phyloP scores from a whole-genome alignment of 805 yeast species.

The Saccharomycopsis schoenii region DNA sequence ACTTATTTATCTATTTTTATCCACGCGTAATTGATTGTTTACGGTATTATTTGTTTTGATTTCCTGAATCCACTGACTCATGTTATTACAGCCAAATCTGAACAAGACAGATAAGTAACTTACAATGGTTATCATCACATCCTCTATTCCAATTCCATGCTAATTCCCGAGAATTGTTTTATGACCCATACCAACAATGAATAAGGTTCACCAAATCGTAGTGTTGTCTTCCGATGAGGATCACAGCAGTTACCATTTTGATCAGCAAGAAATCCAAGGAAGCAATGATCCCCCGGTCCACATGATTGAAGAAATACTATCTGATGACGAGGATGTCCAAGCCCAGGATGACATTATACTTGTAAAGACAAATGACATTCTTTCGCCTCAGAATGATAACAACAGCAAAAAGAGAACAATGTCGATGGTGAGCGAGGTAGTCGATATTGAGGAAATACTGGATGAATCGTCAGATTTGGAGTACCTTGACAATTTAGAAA shows the following conservation, averaged over 20 bases:
- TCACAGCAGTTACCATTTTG: not conserved
- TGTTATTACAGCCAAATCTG: no score
- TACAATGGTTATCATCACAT: no score
- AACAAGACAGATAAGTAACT: no score
- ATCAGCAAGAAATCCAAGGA: not conserved
- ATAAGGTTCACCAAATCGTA: not conserved
- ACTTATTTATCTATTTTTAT: no score
- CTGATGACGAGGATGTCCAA: not conserved
- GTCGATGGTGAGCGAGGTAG: not conserved
- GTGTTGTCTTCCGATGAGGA: not conserved
- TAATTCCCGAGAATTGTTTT: no score
- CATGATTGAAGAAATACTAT: not conserved
- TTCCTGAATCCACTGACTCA: no score
- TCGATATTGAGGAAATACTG: not conserved
- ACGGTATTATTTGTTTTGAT: no score
- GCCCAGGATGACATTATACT: not conserved
- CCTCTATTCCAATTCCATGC: no score
- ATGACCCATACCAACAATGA: not conserved
- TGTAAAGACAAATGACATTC: not conserved
- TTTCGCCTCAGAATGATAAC: not conserved
- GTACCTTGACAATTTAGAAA: not conserved
- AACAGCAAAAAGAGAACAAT: not conserved
- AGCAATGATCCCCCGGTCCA: not conserved
- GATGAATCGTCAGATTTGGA: not conserved
- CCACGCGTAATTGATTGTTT: no score